Evolutionary conservation across 805 yeast genomes (phyloP), one percentile per base, ranked within the genome.

Genomic region (Yarrowia bubula): DNA sequence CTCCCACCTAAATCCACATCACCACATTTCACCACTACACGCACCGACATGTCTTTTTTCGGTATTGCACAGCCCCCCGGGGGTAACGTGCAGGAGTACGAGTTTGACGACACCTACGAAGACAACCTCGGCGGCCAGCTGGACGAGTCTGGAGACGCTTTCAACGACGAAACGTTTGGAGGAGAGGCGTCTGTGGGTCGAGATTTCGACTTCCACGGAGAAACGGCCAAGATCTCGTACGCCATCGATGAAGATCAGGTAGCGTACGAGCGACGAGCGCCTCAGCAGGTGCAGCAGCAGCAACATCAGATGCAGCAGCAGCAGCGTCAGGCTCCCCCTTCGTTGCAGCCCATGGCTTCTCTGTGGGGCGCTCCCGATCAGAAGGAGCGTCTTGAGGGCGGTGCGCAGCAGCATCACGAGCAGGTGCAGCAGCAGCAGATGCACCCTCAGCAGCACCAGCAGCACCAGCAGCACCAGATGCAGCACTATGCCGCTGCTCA

Each of bases 31-130:
- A 31, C 39, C 15, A 32, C 37, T 22, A 22, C 28, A 22, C 28
- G 5, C 28, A 22, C 28, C 28, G 28, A 22, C 18, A 55, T 55
- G 61, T 55, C 61, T 1, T 55, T 55, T 18, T 55, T 55, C 15
- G 61, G 61, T 17, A 55, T 55, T 8, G 47, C 61, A 11, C 61
- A 55, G 61, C 47, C 61, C 47, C 10, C 31, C 15, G 38, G 15
- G 61, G 61, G 61, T 38, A 41, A 39, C 47, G 61, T 83, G 9
- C 51, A 58, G 43, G 64, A 58, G 43, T 80, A 84, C 73, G 92
- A 89, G 73, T 91, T 90, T 73, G 96, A 91, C 71, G 96, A 91
- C 38, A 86, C 93, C 17, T 89, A 89, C 75, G 89, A 86, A 50
- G 89, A 85, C 62, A 92, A 93, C 1, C 80, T 87, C 65, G 96